Base-by-base conservation (phyloP, 2,329 filamentous ascomycete species). In the Hypoxylon sp. region DNA sequence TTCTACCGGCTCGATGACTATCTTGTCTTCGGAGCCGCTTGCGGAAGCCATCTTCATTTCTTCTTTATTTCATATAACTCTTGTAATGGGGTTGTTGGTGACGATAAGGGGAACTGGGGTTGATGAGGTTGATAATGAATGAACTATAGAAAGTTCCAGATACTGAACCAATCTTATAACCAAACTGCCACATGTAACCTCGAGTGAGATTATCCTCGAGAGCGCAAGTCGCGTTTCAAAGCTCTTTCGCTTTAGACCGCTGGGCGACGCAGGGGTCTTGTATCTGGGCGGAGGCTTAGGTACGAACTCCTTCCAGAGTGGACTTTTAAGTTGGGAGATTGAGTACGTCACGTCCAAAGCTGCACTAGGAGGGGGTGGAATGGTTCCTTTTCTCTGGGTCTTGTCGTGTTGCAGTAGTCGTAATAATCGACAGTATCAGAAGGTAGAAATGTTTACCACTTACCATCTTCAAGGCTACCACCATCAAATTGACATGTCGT, bases 271-370 rank as follows among this genome's bases (percentile, higher is more conserved):
- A 41, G 37, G 37, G 37, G 37, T 41, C 37, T 41, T 41, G 4
- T 59, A 66, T 56, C 48, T 60, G 61, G 46, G 60, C 46, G 61
- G 52, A 67, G 60, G 49, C 59, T 59, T 58, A 43, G 56, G 39
- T 59, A 59, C 28, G 50, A 57, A 59, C 22, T 22, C 17, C 32
- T 39, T 13, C 19, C 1, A 6, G 49, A 3, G 49, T n/a, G 19
- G 7, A 37, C 20, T 22, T n/a, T 20, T 15, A 32, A 30, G 46
- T 49, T 24, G 17, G 48, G 28, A 26, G 7, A 22, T 19, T 2
- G 26, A 17, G 48, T 44, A 49, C 48, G 54, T 58, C 56, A 62
- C 59, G 43, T 44, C 37, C 15, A 17, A 39, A 47, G 32, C 37
- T 48, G 52, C 44, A 57, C 3, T 54, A 37, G 47, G 47, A 48